Conservation (phyloP, 2,329 filamentous ascomycete species). For the Neospermospora avenae region DNA sequence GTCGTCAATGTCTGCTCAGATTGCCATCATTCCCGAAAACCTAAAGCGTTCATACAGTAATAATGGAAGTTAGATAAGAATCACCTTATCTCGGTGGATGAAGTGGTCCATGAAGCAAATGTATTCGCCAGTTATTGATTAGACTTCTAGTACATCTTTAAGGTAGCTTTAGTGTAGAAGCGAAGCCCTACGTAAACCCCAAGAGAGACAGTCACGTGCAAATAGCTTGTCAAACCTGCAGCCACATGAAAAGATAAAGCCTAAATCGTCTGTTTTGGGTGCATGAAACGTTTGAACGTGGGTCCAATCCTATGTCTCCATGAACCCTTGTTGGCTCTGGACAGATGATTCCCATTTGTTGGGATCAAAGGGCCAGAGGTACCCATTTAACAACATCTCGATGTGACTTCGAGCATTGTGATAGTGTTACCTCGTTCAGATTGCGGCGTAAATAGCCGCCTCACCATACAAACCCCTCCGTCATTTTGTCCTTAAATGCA, state of each 20-base stretch:
- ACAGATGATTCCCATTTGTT: slow-evolving; percentile 4
- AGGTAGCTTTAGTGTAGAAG: too few relatives aligned
- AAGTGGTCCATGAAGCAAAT: too few relatives aligned
- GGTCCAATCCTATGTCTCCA: background rate
- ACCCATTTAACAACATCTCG: background rate
- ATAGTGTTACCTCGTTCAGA: background rate
- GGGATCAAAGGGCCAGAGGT: slow-evolving; percentile 2
- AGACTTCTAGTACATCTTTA: too few relatives aligned
- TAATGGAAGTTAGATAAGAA: too few relatives aligned
- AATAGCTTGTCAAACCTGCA: too few relatives aligned
- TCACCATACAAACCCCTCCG: slow-evolving; percentile 2
- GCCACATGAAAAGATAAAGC: too few relatives aligned
- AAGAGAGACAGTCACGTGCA: too few relatives aligned
- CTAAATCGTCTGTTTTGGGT: background rate
- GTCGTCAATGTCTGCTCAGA: background rate
- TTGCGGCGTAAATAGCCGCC: background rate
- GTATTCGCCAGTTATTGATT: too few relatives aligned
- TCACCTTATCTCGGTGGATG: too few relatives aligned
- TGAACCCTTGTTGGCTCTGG: slow-evolving; percentile 5
- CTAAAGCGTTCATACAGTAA: too few relatives aligned
- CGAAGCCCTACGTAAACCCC: too few relatives aligned
- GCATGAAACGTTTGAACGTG: slow-evolving; percentile 9
- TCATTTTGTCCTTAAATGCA: background rate
- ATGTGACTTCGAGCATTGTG: slow-evolving; percentile 3
- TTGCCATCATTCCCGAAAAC: background rate